phyloP scores from a whole-genome alignment of 1,139 yeast species.

The Pichia sp. region DNA sequence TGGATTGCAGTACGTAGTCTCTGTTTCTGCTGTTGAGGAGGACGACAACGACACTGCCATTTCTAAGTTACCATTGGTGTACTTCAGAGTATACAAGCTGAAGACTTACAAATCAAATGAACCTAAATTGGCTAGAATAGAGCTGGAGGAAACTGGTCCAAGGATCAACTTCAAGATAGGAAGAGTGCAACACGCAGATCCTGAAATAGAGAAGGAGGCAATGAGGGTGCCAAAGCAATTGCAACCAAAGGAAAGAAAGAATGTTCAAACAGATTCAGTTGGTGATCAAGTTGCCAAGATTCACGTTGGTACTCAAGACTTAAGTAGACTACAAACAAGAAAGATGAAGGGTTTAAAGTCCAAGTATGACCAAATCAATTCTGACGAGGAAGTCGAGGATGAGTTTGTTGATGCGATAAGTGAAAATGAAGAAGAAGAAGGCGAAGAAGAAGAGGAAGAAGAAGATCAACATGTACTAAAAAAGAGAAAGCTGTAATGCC shows the following conservation, averaged over 20 bases:
- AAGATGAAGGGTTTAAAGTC: conserved; percentile 97
- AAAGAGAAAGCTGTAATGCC: conserved; percentile 30
- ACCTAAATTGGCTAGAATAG: conserved; percentile 90
- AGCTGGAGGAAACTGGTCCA: conserved; percentile 93
- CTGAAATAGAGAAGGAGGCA: conserved; percentile 92
- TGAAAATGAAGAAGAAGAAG: conserved; percentile 17
- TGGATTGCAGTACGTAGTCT: conserved; percentile 85
- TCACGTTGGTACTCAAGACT: conserved; percentile 94
- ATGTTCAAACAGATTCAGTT: conserved; percentile 77
- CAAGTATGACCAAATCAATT: conserved; percentile 69
- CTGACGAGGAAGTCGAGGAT: conserved; percentile 41
- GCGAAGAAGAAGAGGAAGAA: conserved; percentile 27
- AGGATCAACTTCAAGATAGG: conserved; percentile 91
- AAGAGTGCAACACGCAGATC: conserved; percentile 75
- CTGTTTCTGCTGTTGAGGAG: conserved; percentile 69
- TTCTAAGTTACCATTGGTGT: conserved; percentile 63
- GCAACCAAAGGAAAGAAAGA: conserved; percentile 82
- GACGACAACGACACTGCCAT: conserved; percentile 58
- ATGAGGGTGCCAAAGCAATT: conserved; percentile 74
- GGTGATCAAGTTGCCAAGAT: conserved; percentile 97
- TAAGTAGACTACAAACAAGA: conserved; percentile 85
- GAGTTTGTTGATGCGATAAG: conserved; percentile 25
- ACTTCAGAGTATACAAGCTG: conserved; percentile 86
- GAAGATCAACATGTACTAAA: conserved; percentile 36
- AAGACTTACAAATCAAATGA: conserved; percentile 72